Evolutionary conservation across 441 rosid species (phyloP), one percentile per base, ranked within the genome.

Genomic region (Croton laevigatus): DNA sequence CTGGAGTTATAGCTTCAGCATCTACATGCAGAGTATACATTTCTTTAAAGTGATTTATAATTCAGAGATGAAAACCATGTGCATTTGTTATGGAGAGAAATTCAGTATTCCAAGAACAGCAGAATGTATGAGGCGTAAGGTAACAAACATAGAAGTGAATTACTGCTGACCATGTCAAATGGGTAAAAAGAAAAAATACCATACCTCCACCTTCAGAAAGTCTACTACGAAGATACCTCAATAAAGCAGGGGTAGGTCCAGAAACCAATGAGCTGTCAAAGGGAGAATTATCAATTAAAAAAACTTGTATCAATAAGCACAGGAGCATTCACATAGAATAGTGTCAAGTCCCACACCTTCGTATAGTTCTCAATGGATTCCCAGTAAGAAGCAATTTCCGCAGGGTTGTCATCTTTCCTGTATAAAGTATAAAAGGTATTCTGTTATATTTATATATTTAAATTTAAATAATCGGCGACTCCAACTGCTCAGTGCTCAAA

Each of bases 181-280:
- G 13, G 63, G 58, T 49, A 34, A 11, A 4, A 51, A 6, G 79
- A 51, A 7, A 80, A 5, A 75, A 40, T n/a, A 71, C 74, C 55
- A 32, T 73, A 87, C 97, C 97, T 83, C 87, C 97, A 82, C 69
- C 66, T 72, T 84, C 93, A 54, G 96, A 84, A 68, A 91, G 87
- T 77, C 94, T 91, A 79, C 97, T 89, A 72, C 88, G 84, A 76
- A 94, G 97, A 80, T 81, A 86, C 85, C 76, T 89, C 87, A 94
- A 68, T 75, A 94, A 86, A 65, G 94, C 82, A 83, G 89, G 80
- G 53, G 98, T 89, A 46, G 98, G 97, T 73, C 98, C 98, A 74
- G 90, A 83, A 69, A 94, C 97, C 86, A 94, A 73, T 46, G 98
- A 75, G 83, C 98, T 94, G 89, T 73, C 63, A 60, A 61, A 45